Evolutionary conservation across 129 eudicot species (phyloP).

Genomic region (Flaveria bidentis): DNA sequence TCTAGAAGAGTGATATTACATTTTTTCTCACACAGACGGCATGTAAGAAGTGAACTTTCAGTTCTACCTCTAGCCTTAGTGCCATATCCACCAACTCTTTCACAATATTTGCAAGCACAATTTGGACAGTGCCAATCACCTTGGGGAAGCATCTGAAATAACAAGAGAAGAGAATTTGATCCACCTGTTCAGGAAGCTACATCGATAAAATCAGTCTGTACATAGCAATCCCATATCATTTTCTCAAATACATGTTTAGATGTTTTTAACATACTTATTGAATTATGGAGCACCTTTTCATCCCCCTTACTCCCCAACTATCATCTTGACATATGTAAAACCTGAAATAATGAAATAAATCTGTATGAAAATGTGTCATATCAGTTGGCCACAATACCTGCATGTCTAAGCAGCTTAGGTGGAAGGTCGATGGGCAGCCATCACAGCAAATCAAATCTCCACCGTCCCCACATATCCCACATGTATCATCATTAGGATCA

Average conservation of each 20-base stretch:
- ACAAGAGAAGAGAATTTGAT: constrained; percentile 22
- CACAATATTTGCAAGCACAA: constrained; percentile 77
- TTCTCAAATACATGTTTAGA: constrained; percentile 6
- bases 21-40: constrained; percentile 44
- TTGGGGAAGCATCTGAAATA: constrained; percentile 73
- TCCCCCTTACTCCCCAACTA: constrained; percentile 3
- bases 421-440: constrained; percentile 95
- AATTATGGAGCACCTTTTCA: constrained; percentile 4
- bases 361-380: background rate
- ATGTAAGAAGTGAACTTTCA: constrained; percentile 32
- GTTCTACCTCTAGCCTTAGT: constrained; percentile 28
- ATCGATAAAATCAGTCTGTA: constrained; percentile 10
- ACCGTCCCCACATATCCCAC: constrained; percentile 92
- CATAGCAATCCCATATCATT: background rate
- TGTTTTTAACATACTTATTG: background rate
- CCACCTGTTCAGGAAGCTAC: constrained; percentile 21
- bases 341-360: background rate
- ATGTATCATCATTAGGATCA: constrained; percentile 92
- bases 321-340: background rate
- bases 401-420: constrained; percentile 80
- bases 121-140: constrained; percentile 94
- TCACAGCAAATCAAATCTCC: constrained; percentile 96
- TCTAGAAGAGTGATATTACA: constrained; percentile 24
- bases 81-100: constrained; percentile 29
- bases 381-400: constrained; percentile 44